Percentiles rank a stretch among this genome's conserved stretches.
Conservation (phyloP, 371 early-diverging fungal species). For the Apophysomyces elegans region DNA sequence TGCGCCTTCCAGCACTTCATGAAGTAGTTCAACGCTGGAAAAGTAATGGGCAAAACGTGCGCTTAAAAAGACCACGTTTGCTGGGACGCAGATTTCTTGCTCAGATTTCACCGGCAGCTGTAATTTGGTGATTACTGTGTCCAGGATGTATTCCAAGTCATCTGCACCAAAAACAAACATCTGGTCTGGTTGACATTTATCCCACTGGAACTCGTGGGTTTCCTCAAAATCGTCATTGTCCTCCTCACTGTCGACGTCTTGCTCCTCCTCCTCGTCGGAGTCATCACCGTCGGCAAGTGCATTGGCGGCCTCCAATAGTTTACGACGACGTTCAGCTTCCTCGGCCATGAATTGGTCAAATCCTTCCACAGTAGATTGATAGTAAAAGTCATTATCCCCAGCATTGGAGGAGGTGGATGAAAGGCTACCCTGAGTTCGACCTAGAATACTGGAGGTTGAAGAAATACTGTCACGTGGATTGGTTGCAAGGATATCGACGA, state of each 20-base stretch:
- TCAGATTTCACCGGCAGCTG: constrained; percentile 53
- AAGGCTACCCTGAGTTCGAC: constrained; percentile 21
- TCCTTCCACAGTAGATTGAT: constrained; percentile 42
- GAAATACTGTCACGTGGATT: constrained; percentile 60
- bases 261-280: constrained; percentile 3
- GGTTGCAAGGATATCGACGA: constrained; percentile 60
- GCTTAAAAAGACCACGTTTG: constrained; percentile 86
- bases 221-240: constrained; percentile 27
- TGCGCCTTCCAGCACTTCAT: constrained; percentile 68
- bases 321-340: constrained; percentile 48
- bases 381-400: constrained; percentile 54
- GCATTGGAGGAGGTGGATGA: constrained; percentile 38
- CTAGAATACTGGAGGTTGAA: constrained; percentile 39
- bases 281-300: constrained; percentile 26
- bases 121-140: constrained; percentile 68
- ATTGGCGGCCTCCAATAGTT: constrained; percentile 39
- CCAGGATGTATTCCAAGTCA: constrained; percentile 68
- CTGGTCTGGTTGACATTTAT: constrained; percentile 78
- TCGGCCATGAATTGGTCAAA: constrained; percentile 50
- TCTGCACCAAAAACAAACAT: constrained; percentile 83
- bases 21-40: constrained; percentile 71
- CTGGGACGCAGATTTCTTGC: constrained; percentile 73
- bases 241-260: constrained; percentile 27
- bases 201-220: constrained; percentile 71
- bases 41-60: constrained; percentile 89